Evolutionary conservation across 805 yeast genomes (phyloP), one percentile per base, ranked within the genome.

Genomic region (Scheffersomyces stipitis): DNA sequence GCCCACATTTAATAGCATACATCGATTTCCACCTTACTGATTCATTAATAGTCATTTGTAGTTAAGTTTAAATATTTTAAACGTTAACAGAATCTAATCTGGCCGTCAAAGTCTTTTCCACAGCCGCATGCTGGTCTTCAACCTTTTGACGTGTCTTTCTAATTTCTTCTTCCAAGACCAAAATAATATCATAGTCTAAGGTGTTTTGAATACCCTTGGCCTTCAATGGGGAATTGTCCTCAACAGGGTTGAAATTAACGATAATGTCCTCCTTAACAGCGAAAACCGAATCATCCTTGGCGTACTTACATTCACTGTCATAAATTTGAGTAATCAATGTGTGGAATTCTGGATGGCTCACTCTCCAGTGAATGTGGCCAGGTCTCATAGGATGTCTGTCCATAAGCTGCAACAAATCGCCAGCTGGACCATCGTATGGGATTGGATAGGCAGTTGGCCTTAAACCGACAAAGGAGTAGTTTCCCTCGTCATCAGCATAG

Each of bases 351-450:
- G 59, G 55, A 26, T 50, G 56, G 14, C 61, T 34, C 12, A 42
- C 46, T 40, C 45, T 40, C 46, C 46, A 42, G 34, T 42, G 46
- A 22, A 42, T 42, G 49, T 9, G 24, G 24, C 24, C 24, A 20
- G 70, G 70, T 38, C 69, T 49, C 42, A 49, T 53, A 27, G 70
- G 69, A 42, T 64, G 70, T 41, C 69, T 49, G 27, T 59, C 59
- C 44, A 64, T 53, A 18, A 38, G 26, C 31, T 58, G 46, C 17
- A 64, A 49, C 36, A 64, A 37, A 26, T 50, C 40, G 10, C 69
- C 69, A 6, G 59, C 69, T 5, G 69, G 70, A 5, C 70, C 70
- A 45, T 64, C 69, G 42, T 53, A 53, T 10, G 69, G 69, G 30
- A 64, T 64, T 15, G 68, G 69, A 36, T 64, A 64, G 15, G 69